Percentiles rank a stretch among this genome's conserved stretches.
Conservation (phyloP, 2,329 filamentous ascomycete genomes). For the Monosporascus sp. region DNA sequence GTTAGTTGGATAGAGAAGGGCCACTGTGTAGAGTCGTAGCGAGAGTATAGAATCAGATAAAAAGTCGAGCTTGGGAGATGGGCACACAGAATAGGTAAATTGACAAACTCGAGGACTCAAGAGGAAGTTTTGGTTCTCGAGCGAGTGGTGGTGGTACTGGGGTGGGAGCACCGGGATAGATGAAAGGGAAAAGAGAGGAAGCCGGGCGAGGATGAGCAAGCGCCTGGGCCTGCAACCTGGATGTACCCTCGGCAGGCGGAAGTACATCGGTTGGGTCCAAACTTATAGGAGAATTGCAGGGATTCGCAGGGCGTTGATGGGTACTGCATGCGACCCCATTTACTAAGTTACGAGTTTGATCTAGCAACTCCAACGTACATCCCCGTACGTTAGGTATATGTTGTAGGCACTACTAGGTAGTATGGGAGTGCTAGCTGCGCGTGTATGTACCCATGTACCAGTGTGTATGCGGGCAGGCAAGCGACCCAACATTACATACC, state of each 20-base stretch:
- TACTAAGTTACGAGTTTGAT: neutral
- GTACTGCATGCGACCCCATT: neutral
- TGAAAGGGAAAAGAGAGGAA: neutral
- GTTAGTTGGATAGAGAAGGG: no score
- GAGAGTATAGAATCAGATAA: no score
- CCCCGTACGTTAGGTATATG: no score
- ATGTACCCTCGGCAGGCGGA: neutral
- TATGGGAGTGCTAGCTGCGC: no score
- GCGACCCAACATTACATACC: neutral
- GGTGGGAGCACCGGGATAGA: neutral
- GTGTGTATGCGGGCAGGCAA: neutral
- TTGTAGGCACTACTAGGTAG: no score
- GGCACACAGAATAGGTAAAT: no score
- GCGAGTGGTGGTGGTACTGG: neutral
- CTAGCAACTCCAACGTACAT: no score
- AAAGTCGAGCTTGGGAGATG: no score
- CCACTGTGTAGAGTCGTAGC: no score
- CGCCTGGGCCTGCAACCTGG: neutral
- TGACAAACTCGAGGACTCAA: neutral
- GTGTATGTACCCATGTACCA: neutral
- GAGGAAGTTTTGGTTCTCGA: neutral
- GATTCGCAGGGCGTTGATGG: neutral
- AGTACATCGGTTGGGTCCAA: neutral
- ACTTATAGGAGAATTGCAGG: constrained; percentile 1
- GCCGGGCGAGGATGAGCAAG: neutral